These are phyloP conservation scores for Gentiana dahurica DNA, from an alignment of 257 asterid genomes.

Conservation along the genomic window DNA sequence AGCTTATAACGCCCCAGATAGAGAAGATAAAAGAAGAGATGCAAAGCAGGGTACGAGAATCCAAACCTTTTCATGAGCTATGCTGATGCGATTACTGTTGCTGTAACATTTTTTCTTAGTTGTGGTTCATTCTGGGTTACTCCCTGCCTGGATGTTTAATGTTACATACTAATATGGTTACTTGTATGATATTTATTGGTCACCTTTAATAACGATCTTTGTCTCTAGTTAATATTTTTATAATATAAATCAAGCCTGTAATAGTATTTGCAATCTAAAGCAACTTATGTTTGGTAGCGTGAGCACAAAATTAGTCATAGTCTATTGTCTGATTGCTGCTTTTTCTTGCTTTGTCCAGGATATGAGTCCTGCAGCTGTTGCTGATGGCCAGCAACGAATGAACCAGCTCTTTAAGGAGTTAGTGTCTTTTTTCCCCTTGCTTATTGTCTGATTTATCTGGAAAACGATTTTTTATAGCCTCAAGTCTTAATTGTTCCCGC, in stretches of 20 bases:
- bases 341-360: conserved; percentile 31
- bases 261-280: too few species aligned
- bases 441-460: too few species aligned
- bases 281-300: too few species aligned
- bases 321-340: neutral
- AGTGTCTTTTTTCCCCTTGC: conserved; percentile 13
- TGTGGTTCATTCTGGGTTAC: neutral
- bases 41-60: conserved; percentile 47
- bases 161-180: neutral
- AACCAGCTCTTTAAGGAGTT: conserved; percentile 58
- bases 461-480: too few species aligned
- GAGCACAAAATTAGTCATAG: too few species aligned
- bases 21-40: conserved; percentile 75
- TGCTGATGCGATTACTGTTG: neutral
- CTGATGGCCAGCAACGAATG: conserved; percentile 75
- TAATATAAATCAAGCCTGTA: neutral
- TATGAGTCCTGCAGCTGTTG: conserved; percentile 57
- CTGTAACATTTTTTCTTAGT: neutral
- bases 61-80: conserved; percentile 11
- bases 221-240: too few species aligned
- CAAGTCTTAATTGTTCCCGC: too few species aligned
- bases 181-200: neutral
- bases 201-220: too few species aligned
- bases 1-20: conserved; percentile 65
- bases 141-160: neutral